Evolutionary conservation across 2,329 filamentous ascomycete genomes (phyloP).

Genomic region (Lasiodiplodia gonubiensis): DNA sequence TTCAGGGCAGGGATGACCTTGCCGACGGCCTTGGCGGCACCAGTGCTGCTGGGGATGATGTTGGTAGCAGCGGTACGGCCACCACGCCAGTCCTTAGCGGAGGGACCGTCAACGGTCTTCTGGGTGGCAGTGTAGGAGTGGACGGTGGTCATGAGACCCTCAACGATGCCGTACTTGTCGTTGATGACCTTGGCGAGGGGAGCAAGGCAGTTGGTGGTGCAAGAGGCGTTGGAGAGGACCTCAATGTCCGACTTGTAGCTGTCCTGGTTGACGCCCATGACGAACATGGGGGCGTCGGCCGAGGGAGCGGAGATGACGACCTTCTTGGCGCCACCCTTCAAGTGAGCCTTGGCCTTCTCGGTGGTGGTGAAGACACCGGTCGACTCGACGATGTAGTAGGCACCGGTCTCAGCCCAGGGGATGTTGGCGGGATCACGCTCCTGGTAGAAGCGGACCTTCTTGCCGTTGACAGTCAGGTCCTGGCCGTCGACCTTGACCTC

Average conservation of each 20-base stretch:
- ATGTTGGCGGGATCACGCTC: conserved; percentile 90
- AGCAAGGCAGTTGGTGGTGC: conserved; percentile 99
- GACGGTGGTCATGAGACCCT: conserved; percentile 99
- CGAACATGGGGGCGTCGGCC: conserved; percentile 98
- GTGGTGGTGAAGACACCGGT: conserved; percentile 99
- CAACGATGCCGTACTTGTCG: conserved; percentile 96
- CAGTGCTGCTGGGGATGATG: conserved; percentile 99
- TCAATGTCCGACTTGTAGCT: conserved; percentile 87
- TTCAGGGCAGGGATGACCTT: conserved; percentile 98
- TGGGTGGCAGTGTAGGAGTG: conserved; percentile 99
- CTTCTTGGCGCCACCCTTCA: conserved; percentile 98
- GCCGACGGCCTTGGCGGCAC: conserved; percentile 99
- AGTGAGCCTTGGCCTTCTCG: conserved; percentile 92
- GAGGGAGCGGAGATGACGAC: conserved; percentile 84
- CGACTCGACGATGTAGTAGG: conserved; percentile 95
- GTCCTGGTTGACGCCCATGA: conserved; percentile 98
- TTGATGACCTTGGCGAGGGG: conserved; percentile 99
- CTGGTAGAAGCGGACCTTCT: conserved; percentile 91
- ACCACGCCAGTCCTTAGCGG: conserved; percentile 98
- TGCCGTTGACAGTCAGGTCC: conserved; percentile 87
- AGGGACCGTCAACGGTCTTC: conserved; percentile 98
- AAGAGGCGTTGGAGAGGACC: conserved; percentile 98
- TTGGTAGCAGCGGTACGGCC: conserved; percentile 98
- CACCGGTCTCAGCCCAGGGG: conserved; percentile 86
- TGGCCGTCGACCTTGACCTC: conserved; percentile 76